Conservation (phyloP, 768 basidiomycete genomes). For the Lactarius pseudohatsudake region DNA sequence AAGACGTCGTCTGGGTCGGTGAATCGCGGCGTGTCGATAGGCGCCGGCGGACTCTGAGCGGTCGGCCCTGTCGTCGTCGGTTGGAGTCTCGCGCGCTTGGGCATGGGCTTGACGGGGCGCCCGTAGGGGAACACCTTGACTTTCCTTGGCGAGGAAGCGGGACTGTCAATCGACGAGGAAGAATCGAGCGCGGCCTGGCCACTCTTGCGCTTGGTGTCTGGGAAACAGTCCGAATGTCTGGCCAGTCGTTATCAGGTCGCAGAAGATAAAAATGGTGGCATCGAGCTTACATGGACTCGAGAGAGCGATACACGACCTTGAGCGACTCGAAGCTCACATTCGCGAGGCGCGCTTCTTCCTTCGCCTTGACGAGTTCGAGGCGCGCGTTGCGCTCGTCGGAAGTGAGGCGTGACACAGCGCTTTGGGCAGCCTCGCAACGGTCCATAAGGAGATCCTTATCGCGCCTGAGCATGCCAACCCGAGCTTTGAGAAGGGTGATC, state of each 20-base stretch:
- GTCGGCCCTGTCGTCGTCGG: neutral
- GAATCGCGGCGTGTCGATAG: neutral
- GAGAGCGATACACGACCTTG: neutral
- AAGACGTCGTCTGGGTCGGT: neutral
- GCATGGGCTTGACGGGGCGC: conserved; percentile 10
- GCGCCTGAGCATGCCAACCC: conserved; percentile 10
- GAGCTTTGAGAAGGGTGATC: conserved; percentile 5
- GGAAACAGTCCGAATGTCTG: neutral
- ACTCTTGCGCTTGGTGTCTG: conserved; percentile 9
- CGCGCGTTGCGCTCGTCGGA: conserved; percentile 20
- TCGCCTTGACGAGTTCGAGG: conserved; percentile 4
- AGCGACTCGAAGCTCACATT: neutral
- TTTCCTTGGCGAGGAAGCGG: neutral
- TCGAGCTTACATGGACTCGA: conserved; percentile 1
- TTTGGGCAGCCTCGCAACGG: conserved; percentile 9
- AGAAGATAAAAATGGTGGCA: neutral
- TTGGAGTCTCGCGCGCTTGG: conserved; percentile 4
- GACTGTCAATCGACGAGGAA: neutral
- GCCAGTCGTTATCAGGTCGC: neutral
- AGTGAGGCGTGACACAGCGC: conserved; percentile 2
- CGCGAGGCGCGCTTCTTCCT: neutral
- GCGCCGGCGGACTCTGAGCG: neutral
- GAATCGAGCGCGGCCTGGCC: conserved; percentile 21
- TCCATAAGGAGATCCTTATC: conserved; percentile 25
- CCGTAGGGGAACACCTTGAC: neutral